These are phyloP conservation scores for Rostrohypoxylon terebratum DNA, from an alignment of 495 filamentous ascomycete genomes.

Conservation along the genomic window DNA sequence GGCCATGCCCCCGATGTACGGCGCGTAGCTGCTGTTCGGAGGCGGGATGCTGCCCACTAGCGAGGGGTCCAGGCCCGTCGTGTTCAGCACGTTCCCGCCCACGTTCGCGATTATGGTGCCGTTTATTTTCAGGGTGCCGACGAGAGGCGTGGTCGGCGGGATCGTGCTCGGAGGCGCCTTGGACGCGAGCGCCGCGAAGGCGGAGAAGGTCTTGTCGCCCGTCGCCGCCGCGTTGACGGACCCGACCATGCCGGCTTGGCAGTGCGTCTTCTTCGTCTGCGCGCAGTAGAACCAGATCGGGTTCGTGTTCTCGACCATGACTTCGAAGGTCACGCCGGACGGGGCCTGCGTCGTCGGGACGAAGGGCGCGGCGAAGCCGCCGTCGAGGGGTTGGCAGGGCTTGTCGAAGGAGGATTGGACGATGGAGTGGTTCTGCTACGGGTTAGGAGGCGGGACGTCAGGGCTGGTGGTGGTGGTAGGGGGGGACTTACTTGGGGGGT, in stretches of 20 bases:
- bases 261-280: conserved; percentile 58
- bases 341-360: conserved; percentile 52
- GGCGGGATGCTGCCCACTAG: conserved; percentile 40
- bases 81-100: conserved; percentile 47
- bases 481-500: conserved; percentile 40
- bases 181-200: conserved; percentile 51
- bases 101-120: conserved; percentile 46
- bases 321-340: conserved; percentile 56
- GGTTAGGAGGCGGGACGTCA: not conserved
- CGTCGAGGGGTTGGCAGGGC: conserved; percentile 54
- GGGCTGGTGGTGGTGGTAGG: not conserved
- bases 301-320: conserved; percentile 59
- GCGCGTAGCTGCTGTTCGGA: conserved; percentile 37
- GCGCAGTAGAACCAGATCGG: conserved; percentile 72
- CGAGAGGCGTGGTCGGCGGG: conserved; percentile 50
- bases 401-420: conserved; percentile 56
- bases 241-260: conserved; percentile 59
- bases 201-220: conserved; percentile 54
- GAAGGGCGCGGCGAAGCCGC: conserved; percentile 59
- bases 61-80: conserved; percentile 29
- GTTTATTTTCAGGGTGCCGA: conserved; percentile 54
- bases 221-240: conserved; percentile 53
- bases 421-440: conserved; percentile 55
- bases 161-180: conserved; percentile 54
- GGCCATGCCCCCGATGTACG: conserved; percentile 50